Percentiles rank a stretch among this genome's conserved stretches.
Conservation (phyloP, 2,329 filamentous ascomycete genomes). For the Botrytis cinerea region DNA sequence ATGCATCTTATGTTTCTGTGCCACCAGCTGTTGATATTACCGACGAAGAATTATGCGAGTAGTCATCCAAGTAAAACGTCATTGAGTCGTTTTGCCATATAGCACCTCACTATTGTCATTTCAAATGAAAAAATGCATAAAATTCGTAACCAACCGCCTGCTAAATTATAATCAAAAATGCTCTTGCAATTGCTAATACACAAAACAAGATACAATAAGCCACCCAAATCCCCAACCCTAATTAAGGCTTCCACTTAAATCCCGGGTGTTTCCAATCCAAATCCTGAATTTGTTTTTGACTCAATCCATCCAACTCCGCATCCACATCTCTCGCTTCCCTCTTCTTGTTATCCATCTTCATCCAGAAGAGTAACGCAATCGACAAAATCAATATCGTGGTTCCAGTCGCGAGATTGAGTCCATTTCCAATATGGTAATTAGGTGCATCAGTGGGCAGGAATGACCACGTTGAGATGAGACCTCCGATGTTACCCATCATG, state of each 20-base stretch:
- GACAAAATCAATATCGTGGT: slow-evolving; percentile 56
- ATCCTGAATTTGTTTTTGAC: slow-evolving; percentile 55
- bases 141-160: neutral
- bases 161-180: neutral
- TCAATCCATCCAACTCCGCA: slow-evolving; percentile 55
- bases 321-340: slow-evolving; percentile 57
- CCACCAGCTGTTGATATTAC: neutral
- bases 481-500: slow-evolving; percentile 74
- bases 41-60: neutral
- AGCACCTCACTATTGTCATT: neutral
- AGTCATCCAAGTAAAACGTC: neutral
- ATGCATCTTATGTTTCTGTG: neutral
- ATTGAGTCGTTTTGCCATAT: neutral
- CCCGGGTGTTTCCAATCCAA: slow-evolving; percentile 67
- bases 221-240: rapidly evolving
- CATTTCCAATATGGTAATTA: slow-evolving; percentile 70
- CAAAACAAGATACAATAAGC: neutral
- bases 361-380: slow-evolving; percentile 57
- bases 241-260: slow-evolving; percentile 56
- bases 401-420: slow-evolving; percentile 66
- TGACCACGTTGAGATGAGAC: slow-evolving; percentile 65
- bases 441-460: slow-evolving; percentile 65
- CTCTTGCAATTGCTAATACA: neutral
- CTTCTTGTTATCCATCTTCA: slow-evolving; percentile 61
- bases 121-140: neutral